Evolutionary conservation across 176 grass and related monocot species (phyloP), one percentile per base, ranked within the genome.

Genomic region (Canna indica): DNA sequence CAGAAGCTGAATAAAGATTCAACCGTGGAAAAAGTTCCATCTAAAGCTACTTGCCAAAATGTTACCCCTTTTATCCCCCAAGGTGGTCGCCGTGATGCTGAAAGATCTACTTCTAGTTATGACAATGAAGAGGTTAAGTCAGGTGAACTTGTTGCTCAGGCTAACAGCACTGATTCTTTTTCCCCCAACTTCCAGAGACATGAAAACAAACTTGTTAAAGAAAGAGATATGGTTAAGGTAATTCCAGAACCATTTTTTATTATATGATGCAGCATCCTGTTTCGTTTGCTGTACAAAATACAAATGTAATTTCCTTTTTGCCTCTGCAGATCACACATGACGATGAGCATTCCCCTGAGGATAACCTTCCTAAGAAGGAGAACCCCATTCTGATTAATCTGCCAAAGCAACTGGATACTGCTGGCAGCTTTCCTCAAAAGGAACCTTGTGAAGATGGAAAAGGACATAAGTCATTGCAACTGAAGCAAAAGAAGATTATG

Each of bases 401-500:
- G 44, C 30, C 13, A 41, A 53, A 67, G n/a, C 66, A 54, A 53
- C 22, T 26, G 61, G 22, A 7, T 11, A 75, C n/a, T n/a, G n/a
- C n/a, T n/a, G n/a, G 58, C 47, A 36, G 59, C 45, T 47, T 32
- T 22, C 36, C 22, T 34, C 39, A 32, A 38, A 48, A 74, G 76
- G 57, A 77, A 67, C 13, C 30, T 56, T 33, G 50, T 59, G 73
- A 68, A 66, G 64, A 36, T 65, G 45, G 32, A 41, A 34, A 24
- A 47, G 58, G 1, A 20, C 27, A 56, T 47, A 52, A 64, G 69
- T 64, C 65, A 38, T 59, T 29, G 35, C 34, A 75, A 20, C 32
- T 69, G 22, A 96, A 88, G 67, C 71, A 68, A 28, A 85, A 74
- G 36, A 88, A 88, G 66, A 92, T 81, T 32, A 71, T 73, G 70